Evolutionary conservation across 331 rosid species (phyloP).

Genomic region (Erythrophleum ivorense): DNA sequence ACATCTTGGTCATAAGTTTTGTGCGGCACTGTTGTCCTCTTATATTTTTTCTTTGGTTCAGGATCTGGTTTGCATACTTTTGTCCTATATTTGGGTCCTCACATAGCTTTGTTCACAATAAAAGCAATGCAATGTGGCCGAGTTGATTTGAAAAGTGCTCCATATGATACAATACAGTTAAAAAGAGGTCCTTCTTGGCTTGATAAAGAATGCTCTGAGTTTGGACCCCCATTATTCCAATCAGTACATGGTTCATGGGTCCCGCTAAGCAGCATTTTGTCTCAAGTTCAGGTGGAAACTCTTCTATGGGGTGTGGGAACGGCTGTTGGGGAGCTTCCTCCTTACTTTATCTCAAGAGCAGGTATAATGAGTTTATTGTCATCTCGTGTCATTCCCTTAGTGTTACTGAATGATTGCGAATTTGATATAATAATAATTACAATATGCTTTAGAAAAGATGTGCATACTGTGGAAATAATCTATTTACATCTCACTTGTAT

Average conservation of each 20-base stretch:
- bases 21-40: slow-evolving; percentile 17
- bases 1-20: slow-evolving; percentile 20
- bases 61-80: slow-evolving; percentile 99
- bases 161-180: slow-evolving; percentile 91
- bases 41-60: slow-evolving; percentile 49
- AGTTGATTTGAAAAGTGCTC: slow-evolving; percentile 91
- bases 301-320: slow-evolving; percentile 97
- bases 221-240: slow-evolving; percentile 78
- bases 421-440: slow-evolving; percentile 10
- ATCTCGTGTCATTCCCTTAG: slow-evolving; percentile 22
- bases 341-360: slow-evolving; percentile 97
- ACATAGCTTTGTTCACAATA: slow-evolving; percentile 87
- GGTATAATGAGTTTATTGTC: slow-evolving; percentile 49
- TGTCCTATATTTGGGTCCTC: slow-evolving; percentile 98
- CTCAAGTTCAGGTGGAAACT: slow-evolving; percentile 92
- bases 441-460: background rate
- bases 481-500: slow-evolving; percentile 5
- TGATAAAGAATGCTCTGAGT: slow-evolving; percentile 82
- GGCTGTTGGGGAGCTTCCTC: slow-evolving; percentile 99
- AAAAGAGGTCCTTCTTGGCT: slow-evolving; percentile 95
- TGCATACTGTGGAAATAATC: slow-evolving; percentile 4
- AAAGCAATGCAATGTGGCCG: slow-evolving; percentile 97
- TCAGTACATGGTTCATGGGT: slow-evolving; percentile 65
- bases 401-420: slow-evolving; percentile 16
- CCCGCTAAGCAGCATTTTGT: slow-evolving; percentile 86